Conservation (phyloP, 139 green algal species). For the Penium margaritaceum region DNA sequence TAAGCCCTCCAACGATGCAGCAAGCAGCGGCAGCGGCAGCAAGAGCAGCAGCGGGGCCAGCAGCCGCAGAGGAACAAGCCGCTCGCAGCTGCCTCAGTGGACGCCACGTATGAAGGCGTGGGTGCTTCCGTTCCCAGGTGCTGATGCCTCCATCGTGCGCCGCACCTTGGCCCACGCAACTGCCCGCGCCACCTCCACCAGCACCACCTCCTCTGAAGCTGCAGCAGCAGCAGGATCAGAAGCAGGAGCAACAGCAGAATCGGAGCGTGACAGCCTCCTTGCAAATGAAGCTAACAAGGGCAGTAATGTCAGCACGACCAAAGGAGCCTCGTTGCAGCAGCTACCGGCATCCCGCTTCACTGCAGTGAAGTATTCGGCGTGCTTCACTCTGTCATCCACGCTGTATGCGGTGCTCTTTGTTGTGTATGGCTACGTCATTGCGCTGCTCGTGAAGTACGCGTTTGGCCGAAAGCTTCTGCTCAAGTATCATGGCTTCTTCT, state of each 20-base stretch:
- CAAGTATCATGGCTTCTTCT: conserved; percentile 25
- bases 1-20: too few relatives aligned
- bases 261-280: not conserved
- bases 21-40: not conserved
- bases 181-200: not conserved
- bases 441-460: not conserved
- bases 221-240: conserved; percentile 1
- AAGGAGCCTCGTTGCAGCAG: not conserved
- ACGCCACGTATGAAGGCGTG: conserved; percentile 13
- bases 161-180: too few relatives aligned
- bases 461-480: conserved; percentile 38
- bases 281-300: not conserved
- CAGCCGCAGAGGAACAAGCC: too few relatives aligned
- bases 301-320: conserved; percentile 1
- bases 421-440: conserved; percentile 15
- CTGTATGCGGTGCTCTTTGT: conserved; percentile 31
- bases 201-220: not conserved
- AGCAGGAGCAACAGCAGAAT: not conserved
- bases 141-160: conserved; percentile 38
- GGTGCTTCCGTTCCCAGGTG: conserved; percentile 34
- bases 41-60: not conserved
- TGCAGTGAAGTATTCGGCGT: conserved; percentile 36
- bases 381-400: conserved; percentile 21
- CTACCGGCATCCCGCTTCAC: not conserved
- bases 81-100: not conserved